phyloP scores from a whole-genome alignment of 768 basidiomycete species.

The Russula griseocarnosa region DNA sequence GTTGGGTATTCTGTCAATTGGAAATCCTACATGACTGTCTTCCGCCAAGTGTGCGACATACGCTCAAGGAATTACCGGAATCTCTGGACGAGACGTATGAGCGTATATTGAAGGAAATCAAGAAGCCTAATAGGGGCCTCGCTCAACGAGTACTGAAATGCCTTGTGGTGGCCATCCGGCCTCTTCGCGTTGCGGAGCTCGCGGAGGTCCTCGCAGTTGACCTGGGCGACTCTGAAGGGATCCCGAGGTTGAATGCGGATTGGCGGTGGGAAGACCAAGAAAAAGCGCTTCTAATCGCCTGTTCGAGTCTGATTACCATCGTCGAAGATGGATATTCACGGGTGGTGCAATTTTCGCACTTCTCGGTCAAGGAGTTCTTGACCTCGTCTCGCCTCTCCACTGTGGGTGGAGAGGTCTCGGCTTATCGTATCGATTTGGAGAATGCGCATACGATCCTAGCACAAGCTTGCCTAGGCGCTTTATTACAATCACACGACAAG shows the following conservation, averaged over 20 bases:
- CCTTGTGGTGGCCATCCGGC: neutral
- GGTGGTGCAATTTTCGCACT: too few species aligned
- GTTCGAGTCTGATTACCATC: neutral
- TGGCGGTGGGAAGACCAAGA: conserved; percentile 1
- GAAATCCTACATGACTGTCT: neutral
- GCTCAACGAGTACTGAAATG: neutral
- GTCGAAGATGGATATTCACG: neutral
- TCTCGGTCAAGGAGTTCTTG: too few species aligned
- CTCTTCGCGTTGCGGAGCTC: conserved; percentile 1
- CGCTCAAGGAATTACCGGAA: neutral
- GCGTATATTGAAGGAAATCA: neutral
- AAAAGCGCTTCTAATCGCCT: neutral
- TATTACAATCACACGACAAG: too few species aligned
- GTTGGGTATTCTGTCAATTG: neutral
- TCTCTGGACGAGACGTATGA: conserved; percentile 2
- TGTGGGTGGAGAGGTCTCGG: too few species aligned
- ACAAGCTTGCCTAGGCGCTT: too few species aligned
- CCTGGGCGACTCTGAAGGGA: neutral
- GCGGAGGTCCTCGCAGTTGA: neutral
- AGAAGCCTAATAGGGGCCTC: neutral
- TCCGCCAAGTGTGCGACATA: neutral
- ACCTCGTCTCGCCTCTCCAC: too few species aligned
- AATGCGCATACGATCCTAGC: too few species aligned
- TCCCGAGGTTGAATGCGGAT: neutral
- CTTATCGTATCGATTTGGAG: too few species aligned